Conservation (phyloP, 2,329 filamentous ascomycete species). For the Bipolaris gigantea region DNA sequence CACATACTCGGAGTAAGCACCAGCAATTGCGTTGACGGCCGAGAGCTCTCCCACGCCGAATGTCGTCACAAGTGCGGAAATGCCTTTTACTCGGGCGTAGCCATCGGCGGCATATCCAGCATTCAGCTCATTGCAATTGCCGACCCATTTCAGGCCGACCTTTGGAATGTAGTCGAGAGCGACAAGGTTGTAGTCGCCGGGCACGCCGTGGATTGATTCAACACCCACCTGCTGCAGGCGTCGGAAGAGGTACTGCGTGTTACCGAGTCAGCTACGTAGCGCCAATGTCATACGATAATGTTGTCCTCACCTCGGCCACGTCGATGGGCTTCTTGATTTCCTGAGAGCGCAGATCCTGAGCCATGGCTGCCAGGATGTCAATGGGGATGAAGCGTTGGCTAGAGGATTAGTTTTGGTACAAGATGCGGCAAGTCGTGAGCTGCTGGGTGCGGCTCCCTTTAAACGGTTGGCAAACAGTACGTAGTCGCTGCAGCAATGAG, state of each 20-base stretch:
- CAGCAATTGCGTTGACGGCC: slow-evolving; percentile 52
- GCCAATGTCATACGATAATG: neutral
- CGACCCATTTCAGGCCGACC: slow-evolving; percentile 59
- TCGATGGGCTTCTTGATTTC: slow-evolving; percentile 53
- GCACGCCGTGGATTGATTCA: slow-evolving; percentile 52
- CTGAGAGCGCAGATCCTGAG: slow-evolving; percentile 47
- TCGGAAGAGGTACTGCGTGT: slow-evolving; percentile 42
- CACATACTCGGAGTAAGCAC: slow-evolving; percentile 52
- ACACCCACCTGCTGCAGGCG: slow-evolving; percentile 50
- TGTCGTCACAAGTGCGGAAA: slow-evolving; percentile 52
- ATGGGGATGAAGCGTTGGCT: slow-evolving; percentile 1
- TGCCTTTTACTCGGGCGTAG: slow-evolving; percentile 52
- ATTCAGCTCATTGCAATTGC: slow-evolving; percentile 65
- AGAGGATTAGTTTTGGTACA: slow-evolving; percentile 1
- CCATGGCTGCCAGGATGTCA: slow-evolving; percentile 28
- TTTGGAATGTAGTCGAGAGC: slow-evolving; percentile 62
- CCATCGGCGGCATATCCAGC: slow-evolving; percentile 55
- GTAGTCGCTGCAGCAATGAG: slow-evolving; percentile 6
- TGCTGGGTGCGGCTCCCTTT: slow-evolving; percentile 21
- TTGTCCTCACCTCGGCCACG: slow-evolving; percentile 56
- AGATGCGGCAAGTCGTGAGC: slow-evolving; percentile 5
- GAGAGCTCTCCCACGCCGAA: slow-evolving; percentile 55
- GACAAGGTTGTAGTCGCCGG: slow-evolving; percentile 50
- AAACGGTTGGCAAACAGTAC: slow-evolving; percentile 5
- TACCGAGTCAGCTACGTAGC: slow-evolving; percentile 14